These are phyloP conservation scores for Talaromyces wortmannii DNA, from an alignment of 495 filamentous ascomycete species.

Conservation along the genomic window DNA sequence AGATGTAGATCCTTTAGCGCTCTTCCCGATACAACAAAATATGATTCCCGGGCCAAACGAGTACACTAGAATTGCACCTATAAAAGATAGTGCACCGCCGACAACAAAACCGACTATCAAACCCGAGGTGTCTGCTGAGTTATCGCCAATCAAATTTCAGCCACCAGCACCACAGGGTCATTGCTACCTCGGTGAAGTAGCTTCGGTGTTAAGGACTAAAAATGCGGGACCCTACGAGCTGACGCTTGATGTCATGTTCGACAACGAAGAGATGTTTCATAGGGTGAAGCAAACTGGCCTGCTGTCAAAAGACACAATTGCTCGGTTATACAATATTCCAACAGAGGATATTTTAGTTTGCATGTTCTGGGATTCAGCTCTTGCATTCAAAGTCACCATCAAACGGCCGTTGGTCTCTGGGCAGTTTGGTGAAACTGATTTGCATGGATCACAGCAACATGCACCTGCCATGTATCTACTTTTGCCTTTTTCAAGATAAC, in stretches of 20 bases:
- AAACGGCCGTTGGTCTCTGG: slow-evolving; percentile 8
- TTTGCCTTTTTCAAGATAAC: too few relatives aligned
- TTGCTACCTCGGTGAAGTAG: not conserved
- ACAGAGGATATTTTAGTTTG: slow-evolving; percentile 24
- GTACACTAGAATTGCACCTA: not conserved
- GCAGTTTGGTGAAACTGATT: not conserved
- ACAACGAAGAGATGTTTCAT: slow-evolving; percentile 14
- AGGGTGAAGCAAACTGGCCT: slow-evolving; percentile 20
- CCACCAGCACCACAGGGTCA: not conserved
- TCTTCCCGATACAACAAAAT: not conserved
- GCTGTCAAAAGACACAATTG: slow-evolving; percentile 15
- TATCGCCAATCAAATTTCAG: too few relatives aligned
- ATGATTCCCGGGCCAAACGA: too few relatives aligned
- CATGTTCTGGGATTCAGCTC: slow-evolving; percentile 32
- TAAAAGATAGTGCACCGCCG: not conserved
- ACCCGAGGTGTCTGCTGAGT: too few relatives aligned
- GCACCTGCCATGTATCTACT: not conserved
- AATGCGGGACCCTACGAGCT: slow-evolving; percentile 39
- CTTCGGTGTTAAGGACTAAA: slow-evolving; percentile 24
- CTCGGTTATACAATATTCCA: slow-evolving; percentile 17
- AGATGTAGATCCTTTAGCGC: slow-evolving; percentile 18
- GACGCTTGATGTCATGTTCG: slow-evolving; percentile 38
- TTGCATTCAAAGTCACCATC: slow-evolving; percentile 34
- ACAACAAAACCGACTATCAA: too few relatives aligned
- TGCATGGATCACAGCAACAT: not conserved